Evolutionary conservation across 2,329 filamentous ascomycete species (phyloP), one percentile per base, ranked within the genome.

Genomic region (Xylariaceae sp.): DNA sequence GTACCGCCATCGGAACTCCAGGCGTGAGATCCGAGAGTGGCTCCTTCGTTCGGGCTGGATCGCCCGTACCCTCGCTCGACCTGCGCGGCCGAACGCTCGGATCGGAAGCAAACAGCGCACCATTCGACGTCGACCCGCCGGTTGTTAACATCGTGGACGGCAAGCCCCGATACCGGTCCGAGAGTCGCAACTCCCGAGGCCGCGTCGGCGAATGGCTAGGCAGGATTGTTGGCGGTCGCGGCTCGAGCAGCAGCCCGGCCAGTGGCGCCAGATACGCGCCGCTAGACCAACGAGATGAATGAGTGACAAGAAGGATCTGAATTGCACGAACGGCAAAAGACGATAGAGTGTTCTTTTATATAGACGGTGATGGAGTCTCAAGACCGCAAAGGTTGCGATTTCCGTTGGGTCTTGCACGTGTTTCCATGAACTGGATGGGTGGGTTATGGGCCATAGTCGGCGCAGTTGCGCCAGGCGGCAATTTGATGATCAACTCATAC

Each of bases 81-180:
- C 83, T 92, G 51, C 84, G 87, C 55, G 80, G 79, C 58, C 79
- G 79, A 17, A 62, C 65, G 23, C 72, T 76, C 39, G 84, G 82
- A 10, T 76, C 87, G 1, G 84, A 88, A 3, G 84, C 79, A 64
- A 85, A 86, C 6, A 92, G 96, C 60, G 91, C 92, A 0, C 87
- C 88, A 7, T 80, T 97, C 58, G 86, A 91, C 67, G 89, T 97
- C 58, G 87, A 95, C 47, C 89, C 90, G 4, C 90, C 91, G 1
- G 80, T 85, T 53, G 78, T 90, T 13, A 74, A 78, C 42, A 75
- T 79, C 30, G 75, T 78, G 42, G 74, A 75, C 52, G 72, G 71
- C 52, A 82, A 82, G 70, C 74, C 75, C 2, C 74, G 75, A 56
- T 49, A 66, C 13, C 68, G 71, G 53, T 73, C 71, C 9, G 70